Base-by-base conservation (phyloP, 768 basidiomycete species). In the Chlorophyllum brunneum region DNA sequence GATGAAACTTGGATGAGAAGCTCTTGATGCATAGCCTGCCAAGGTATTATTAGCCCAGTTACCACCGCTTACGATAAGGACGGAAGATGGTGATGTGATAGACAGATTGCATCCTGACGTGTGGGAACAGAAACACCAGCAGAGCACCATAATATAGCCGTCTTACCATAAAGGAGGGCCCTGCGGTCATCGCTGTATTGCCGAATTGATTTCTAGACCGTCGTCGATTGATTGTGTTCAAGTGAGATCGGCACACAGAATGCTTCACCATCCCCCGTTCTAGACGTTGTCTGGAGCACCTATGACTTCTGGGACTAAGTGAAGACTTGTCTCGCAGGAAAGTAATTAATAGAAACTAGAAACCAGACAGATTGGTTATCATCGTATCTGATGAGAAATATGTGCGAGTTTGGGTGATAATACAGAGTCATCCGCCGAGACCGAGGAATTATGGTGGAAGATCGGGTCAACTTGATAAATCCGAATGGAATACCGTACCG, bases 1-100 rank as follows among this genome's bases (percentile, higher is more conserved):
- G 51, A 52, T 52, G 51, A 52, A 52, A 52, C 43, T 38, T 37
- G 42, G 42, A 44, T 16, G 41, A 51, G 51, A 44, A 51, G 42
- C 51, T 36, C 30, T 44, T 52, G 51, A 37, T 45, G 51, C 51
- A 52, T 39, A 52, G 51, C 51, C 43, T 52, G 22, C 51, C 36
- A 38, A 22, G 5, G n/a, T 46, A 52, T 52, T 38, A 45, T 44
- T 52, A 45, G 42, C 8, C 22, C 24, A 36, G 34, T 39, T 27
- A 45, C 51, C 9, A 43, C 31, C 31, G 30, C 9, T 33, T 44
- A 52, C 51, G 43, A 46, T 52, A 52, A 45, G 51, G 31, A 45
- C 51, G 51, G 51, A 52, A 45, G 43, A 34, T 15, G 26, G 10
- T 52, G 43, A 45, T 52, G 51, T n/a, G 36, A 18, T 38, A 27